These are phyloP conservation scores for Citrus hindsii DNA, from an alignment of 345 rosid genomes.

Conservation along the genomic window DNA sequence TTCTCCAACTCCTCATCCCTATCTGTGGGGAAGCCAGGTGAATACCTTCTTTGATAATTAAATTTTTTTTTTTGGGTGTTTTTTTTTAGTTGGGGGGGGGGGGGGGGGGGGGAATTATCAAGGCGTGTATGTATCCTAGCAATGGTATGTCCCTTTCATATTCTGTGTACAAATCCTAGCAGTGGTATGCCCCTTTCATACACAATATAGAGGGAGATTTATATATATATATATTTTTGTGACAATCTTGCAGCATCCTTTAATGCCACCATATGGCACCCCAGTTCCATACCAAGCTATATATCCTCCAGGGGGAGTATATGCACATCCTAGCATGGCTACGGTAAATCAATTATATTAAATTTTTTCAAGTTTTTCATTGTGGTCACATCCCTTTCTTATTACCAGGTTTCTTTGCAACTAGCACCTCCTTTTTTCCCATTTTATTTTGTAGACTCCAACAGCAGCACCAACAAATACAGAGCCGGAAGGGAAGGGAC, in stretches of 20 bases:
- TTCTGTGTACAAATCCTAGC: neutral
- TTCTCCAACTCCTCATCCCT: constrained; percentile 85
- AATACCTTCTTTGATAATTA: constrained; percentile 5
- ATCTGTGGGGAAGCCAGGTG: constrained; percentile 94
- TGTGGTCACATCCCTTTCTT: neutral
- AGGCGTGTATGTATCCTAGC: neutral
- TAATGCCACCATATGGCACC: constrained; percentile 88
- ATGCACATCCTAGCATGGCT: constrained; percentile 84
- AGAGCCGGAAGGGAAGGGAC: constrained; percentile 48
- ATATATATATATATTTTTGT: constrained; percentile 1
- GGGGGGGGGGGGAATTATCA: neutral
- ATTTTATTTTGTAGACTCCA: constrained; percentile 45
- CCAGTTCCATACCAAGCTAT: constrained; percentile 91
- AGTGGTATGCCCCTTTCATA: neutral
- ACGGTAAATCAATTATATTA: constrained; percentile 38
- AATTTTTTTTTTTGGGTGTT: too few species aligned
- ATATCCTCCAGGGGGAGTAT: constrained; percentile 87
- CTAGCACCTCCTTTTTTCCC: neutral
- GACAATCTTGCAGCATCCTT: constrained; percentile 61
- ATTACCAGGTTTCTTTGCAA: neutral
- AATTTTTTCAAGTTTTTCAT: neutral
- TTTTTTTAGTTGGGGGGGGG: neutral
- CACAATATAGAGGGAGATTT: neutral
- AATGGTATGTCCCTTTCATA: neutral
- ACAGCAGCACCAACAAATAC: constrained; percentile 37